These are phyloP conservation scores for Cutaneotrichosporon mucoides DNA, from an alignment of 1,284 basidiomycete genomes.

Conservation along the genomic window DNA sequence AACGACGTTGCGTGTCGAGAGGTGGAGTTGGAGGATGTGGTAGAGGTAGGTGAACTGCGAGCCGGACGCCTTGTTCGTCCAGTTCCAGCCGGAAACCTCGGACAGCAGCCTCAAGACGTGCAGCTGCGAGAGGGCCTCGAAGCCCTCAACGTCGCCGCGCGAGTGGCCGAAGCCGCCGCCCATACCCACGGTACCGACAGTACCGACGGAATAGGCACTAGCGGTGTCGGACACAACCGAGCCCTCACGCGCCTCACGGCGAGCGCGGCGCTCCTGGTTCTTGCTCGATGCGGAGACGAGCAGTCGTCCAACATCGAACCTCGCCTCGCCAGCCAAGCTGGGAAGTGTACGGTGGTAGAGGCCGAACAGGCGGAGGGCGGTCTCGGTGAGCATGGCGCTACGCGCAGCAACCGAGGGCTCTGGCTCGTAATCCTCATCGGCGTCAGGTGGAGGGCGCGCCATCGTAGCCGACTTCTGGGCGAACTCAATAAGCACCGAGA, in stretches of 20 bases:
- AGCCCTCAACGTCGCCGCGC: slow-evolving; percentile 50
- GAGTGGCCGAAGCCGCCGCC: slow-evolving; percentile 50
- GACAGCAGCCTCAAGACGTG: slow-evolving; percentile 71
- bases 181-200: slow-evolving; percentile 47
- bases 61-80: slow-evolving; percentile 63
- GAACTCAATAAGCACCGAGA: slow-evolving; percentile 75
- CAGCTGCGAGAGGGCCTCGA: slow-evolving; percentile 65
- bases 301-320: slow-evolving; percentile 81
- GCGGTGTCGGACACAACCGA: slow-evolving; percentile 43
- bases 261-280: slow-evolving; percentile 41
- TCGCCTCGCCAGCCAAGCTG: slow-evolving; percentile 65
- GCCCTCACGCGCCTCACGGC: slow-evolving; percentile 41
- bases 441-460: slow-evolving; percentile 28
- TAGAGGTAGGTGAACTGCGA: slow-evolving; percentile 56
- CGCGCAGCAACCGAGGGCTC: slow-evolving; percentile 32
- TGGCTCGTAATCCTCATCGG: slow-evolving; percentile 45
- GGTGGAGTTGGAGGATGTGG: slow-evolving; percentile 63
- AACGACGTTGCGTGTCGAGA: slow-evolving; percentile 54
- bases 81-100: slow-evolving; percentile 70
- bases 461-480: slow-evolving; percentile 55
- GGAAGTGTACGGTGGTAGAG: slow-evolving; percentile 77
- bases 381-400: slow-evolving; percentile 66
- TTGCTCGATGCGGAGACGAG: slow-evolving; percentile 56
- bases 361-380: slow-evolving; percentile 71
- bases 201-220: slow-evolving; percentile 42